Evolutionary conservation across 768 basidiomycete species (phyloP), one percentile per base, ranked within the genome.

Genomic region (Tremella mesenterica): DNA sequence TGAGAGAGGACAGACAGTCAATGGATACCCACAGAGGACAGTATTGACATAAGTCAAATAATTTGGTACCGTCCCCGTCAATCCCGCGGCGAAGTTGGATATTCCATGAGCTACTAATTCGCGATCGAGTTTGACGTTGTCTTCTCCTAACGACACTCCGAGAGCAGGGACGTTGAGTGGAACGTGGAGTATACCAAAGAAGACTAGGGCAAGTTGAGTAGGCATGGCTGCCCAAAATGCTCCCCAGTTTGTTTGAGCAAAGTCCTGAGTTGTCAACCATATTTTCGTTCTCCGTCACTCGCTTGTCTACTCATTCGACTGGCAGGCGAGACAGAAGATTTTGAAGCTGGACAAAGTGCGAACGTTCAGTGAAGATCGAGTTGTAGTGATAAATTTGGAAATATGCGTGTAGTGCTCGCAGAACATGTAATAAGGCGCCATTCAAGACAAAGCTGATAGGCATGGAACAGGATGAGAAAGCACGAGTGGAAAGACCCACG

Each of bases 91-190:
- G 3, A 96, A 59, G 69, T 99, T 96, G 1, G 89, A 91, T 55
- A 87, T 84, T 8, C 93, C 93, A 69, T 99, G 93, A 0, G 81
- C 88, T 44, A 95, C 81, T 9, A 97, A 82, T 69, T 99, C 93
- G 56, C 84, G 84, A 72, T 97, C 84, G 0, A 92, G 91, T 59
- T 95, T 83, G 54, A 95, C 79, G 44, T 78, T 76, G 60, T 96
- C 91, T 63, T 85, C 83, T 58, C 86, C 80, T 26, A 99, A 77
- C 13, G 90, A 93, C 13, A 99, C 86, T 81, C 89, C 84, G 12
- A 96, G 76, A 6, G 90, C 87, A 6, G 92, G 92, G 8, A 95
- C 70, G 51, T 74, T 74, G n/a, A 75, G 63, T 12, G 67, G 65
- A 16, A 71, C 70, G 48, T 74, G 70, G 36, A 75, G 56, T 30